phyloP scores from a whole-genome alignment of 306 rosid species.

The Cotoneaster glaucophyllus region DNA sequence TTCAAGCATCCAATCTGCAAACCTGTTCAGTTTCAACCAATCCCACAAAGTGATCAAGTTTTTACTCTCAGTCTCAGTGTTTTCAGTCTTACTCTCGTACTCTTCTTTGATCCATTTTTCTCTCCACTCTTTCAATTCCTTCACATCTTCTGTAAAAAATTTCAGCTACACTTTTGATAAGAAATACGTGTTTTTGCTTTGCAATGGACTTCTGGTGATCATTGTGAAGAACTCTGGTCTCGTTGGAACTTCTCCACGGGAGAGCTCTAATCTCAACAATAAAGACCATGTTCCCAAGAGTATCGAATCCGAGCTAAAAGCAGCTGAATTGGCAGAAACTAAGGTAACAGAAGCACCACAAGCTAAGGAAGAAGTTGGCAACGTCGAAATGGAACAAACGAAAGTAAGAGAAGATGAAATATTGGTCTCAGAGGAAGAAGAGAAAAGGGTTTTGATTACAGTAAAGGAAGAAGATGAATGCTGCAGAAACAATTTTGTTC shows the following conservation, averaged over 20 bases:
- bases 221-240: slow-evolving; percentile 41
- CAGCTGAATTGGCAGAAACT: neutral
- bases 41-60: slow-evolving; percentile 25
- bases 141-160: slow-evolving; percentile 20
- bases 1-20: neutral
- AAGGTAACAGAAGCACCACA: neutral
- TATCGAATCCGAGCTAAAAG: neutral
- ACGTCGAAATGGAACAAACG: neutral
- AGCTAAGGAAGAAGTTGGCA: neutral
- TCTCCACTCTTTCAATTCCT: slow-evolving; percentile 15
- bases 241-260: slow-evolving; percentile 14
- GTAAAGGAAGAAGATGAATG: neutral
- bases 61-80: slow-evolving; percentile 31
- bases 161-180: slow-evolving; percentile 32
- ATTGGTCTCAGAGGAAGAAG: neutral
- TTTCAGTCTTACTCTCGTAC: slow-evolving; percentile 19
- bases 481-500: neutral
- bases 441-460: neutral
- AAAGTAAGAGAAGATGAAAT: slow-evolving; percentile 4
- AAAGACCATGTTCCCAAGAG: neutral
- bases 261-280: neutral
- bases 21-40: neutral
- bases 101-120: slow-evolving; percentile 23
- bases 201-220: slow-evolving; percentile 51
- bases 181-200: slow-evolving; percentile 54